phyloP scores from a whole-genome alignment of 495 filamentous ascomycete species.

The Choiromyces venosus region DNA sequence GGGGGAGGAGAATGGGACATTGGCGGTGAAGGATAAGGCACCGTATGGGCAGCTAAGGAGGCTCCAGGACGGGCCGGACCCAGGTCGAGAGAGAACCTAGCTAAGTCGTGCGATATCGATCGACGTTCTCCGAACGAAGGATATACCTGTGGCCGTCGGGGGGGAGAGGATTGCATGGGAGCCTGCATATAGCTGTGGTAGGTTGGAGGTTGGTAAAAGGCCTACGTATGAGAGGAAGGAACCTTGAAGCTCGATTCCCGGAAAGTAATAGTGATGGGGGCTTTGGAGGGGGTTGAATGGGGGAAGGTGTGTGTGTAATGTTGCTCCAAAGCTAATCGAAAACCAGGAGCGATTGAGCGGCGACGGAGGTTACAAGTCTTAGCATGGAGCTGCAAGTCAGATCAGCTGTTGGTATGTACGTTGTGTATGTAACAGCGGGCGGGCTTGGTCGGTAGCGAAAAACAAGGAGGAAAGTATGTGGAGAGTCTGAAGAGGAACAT shows the following conservation, averaged over 20 bases:
- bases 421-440: slow-evolving; percentile 35
- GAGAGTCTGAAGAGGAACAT: slow-evolving; percentile 41
- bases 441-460: slow-evolving; percentile 39
- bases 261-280: slow-evolving; percentile 4
- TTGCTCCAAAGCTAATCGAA: slow-evolving; percentile 34
- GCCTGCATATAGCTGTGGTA: slow-evolving; percentile 40
- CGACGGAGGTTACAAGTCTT: slow-evolving; percentile 21
- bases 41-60: slow-evolving; percentile 57
- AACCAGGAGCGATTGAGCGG: slow-evolving; percentile 31
- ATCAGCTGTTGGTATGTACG: slow-evolving; percentile 38
- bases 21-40: slow-evolving; percentile 71
- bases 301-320: not conserved
- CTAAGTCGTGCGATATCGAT: slow-evolving; percentile 56
- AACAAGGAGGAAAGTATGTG: slow-evolving; percentile 39
- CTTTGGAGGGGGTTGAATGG: slow-evolving; percentile 2
- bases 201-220: slow-evolving; percentile 18
- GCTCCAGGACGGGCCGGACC: slow-evolving; percentile 62
- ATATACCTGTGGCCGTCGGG: slow-evolving; percentile 38
- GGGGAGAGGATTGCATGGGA: slow-evolving; percentile 42
- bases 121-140: slow-evolving; percentile 57
- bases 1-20: slow-evolving; percentile 76
- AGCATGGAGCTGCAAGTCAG: slow-evolving; percentile 36
- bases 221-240: not conserved
- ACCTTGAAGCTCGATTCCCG: not conserved
- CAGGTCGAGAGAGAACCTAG: slow-evolving; percentile 64